Evolutionary conservation across 495 filamentous ascomycete species (phyloP), one percentile per base, ranked within the genome.

Genomic region (Talaromyces proteolyticus): DNA sequence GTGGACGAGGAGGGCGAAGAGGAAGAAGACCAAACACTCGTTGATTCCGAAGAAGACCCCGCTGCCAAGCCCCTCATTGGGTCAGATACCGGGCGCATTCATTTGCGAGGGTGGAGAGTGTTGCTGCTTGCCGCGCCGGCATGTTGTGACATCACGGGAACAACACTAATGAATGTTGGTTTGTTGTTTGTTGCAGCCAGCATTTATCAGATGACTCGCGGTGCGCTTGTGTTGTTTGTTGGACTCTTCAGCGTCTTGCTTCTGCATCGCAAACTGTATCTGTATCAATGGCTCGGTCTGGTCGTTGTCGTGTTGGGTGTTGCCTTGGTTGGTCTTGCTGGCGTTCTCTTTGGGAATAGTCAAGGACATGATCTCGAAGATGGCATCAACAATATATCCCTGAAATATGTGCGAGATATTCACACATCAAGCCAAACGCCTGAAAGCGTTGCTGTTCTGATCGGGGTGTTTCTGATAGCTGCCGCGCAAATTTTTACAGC

Each of bases 121-220:
- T 53, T 85, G 11, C 66, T 96, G 6, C 78, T 98, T 25, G 85
- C 90, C 8, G 73, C 94, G 5, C 93, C 93, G 2, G 89, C 93
- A 20, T 87, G 87, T 67, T 96, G 91, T 67, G 93, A 98, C 61
- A 95, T 98, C 53, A 77, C 86, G 4, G 93, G 88, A 19, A 98
- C 93, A 3, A 98, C 93, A 17, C 82, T 97, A 20, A 96, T 98
- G 87, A 98, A 97, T 64, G 86, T 90, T 4, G 93, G 93, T 11
- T 72, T 98, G 51, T 77, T 96, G 42, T 94, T 96, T 58, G 90
- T 96, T 8, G 93, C 88, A 1, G 89, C 93, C 0, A 90, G 85
- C 53, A 95, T 98, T 57, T 98, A 96, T 73, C 93, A 98, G 65
- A 98, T 98, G 93, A 97, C 92, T 7, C 79, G 93, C 22, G 93